phyloP scores from a whole-genome alignment of 768 basidiomycete genomes.

The Mycena albidolilacea region DNA sequence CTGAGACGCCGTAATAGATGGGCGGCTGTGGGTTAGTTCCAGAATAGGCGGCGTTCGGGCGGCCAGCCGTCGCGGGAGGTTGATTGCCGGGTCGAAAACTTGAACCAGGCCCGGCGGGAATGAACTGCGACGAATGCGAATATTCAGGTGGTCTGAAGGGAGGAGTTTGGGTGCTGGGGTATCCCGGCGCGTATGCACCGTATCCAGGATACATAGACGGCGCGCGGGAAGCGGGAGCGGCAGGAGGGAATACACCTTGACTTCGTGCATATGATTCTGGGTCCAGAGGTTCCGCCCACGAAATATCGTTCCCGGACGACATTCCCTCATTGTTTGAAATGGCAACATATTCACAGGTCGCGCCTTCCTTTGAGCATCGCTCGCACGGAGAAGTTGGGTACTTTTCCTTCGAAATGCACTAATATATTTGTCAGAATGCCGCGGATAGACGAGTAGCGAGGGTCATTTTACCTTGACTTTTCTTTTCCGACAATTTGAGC shows the following conservation, averaged over 20 bases:
- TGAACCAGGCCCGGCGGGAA: background rate
- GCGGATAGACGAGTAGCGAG: background rate
- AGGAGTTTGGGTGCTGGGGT: background rate
- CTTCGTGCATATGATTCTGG: constrained; percentile 35
- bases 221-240: background rate
- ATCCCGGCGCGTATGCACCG: background rate
- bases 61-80: background rate
- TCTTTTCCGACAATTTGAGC: background rate
- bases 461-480: background rate
- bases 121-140: background rate
- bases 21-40: background rate
- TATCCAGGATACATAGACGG: constrained; percentile 7
- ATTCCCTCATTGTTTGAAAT: constrained; percentile 1
- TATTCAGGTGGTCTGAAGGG: constrained; percentile 4
- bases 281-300: constrained; percentile 30
- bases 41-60: background rate
- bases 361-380: constrained; percentile 30
- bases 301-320: background rate
- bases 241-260: background rate
- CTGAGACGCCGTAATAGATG: constrained; percentile 30
- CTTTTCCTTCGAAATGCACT: constrained; percentile 24
- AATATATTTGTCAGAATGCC: background rate
- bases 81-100: background rate
- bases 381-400: constrained; percentile 26
- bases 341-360: constrained; percentile 31